Percentiles rank a stretch among this genome's conserved stretches.
These are phyloP conservation scores for Onygenales sp. DNA, from an alignment of 2,329 filamentous ascomycete species.

Conservation along the genomic window DNA sequence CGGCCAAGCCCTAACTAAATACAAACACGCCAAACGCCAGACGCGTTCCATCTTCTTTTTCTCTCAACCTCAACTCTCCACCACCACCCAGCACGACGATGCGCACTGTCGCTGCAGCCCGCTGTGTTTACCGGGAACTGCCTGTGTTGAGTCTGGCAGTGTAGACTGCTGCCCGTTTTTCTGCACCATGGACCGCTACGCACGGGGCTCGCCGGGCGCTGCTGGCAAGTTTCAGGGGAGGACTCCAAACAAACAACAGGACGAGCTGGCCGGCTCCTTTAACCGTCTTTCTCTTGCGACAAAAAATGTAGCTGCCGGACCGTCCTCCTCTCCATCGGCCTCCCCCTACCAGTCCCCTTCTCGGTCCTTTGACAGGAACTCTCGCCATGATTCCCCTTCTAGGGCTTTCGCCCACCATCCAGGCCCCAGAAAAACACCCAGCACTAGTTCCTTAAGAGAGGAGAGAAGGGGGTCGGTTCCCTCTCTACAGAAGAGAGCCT, in stretches of 20 bases:
- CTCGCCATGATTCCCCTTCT: constrained; percentile 10
- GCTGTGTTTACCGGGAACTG: not conserved
- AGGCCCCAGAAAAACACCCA: constrained; percentile 23
- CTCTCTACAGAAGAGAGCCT: constrained; percentile 30
- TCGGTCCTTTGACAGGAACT: not conserved
- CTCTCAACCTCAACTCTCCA: not conserved
- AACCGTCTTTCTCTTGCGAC: constrained; percentile 5
- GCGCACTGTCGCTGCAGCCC: not conserved
- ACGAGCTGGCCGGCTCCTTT: constrained; percentile 1
- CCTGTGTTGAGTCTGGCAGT: not conserved
- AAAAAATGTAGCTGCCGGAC: not conserved
- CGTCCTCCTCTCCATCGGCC: not conserved
- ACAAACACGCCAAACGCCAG: not conserved
- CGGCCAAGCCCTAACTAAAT: not conserved
- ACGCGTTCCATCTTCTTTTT: not conserved
- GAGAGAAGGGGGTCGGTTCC: constrained; percentile 25
- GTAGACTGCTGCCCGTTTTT: not conserved
- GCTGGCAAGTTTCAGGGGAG: not conserved
- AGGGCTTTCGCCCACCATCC: constrained; percentile 7
- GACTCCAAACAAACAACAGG: not conserved
- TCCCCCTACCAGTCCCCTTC: constrained; percentile 1
- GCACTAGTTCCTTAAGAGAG: constrained; percentile 27
- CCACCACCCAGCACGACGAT: not conserved
- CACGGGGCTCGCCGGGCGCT: not conserved
- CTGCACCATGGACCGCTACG: not conserved